Base-by-base conservation (phyloP, 2,329 filamentous ascomycete species). In the Colletotrichum plurivorum region DNA sequence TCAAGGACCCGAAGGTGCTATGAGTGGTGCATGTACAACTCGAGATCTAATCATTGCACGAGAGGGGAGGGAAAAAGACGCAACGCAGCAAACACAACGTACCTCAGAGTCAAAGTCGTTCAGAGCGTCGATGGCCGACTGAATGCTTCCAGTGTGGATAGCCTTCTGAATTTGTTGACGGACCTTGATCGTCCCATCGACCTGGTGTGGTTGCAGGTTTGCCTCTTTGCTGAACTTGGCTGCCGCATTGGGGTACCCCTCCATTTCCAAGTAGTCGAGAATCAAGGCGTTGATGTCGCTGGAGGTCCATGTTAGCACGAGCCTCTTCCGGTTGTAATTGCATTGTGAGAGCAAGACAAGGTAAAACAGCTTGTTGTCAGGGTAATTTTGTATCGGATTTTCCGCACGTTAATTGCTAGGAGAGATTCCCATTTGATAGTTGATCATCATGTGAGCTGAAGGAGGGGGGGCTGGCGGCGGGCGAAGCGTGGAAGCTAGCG, bases 1-100 rank as follows among this genome's bases (percentile, higher is more conserved):
- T 97, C 96, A 96, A 89, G 89, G 91, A 51, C 90, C 89, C 86
- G 86, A 89, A 90, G 90, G 88, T 87, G 87, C 89, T 98, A 96
- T 94, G 96, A 94, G 96, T 99, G 96, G 96, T 99, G 96, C 96
- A 99, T 99, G 95, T 87, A 97, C 90, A 95, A 92, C 87, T 88
- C 85, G 78, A 80, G 78, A 87, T 93, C 86, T 97, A 97, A 99
- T 99, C 96, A 96, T 95, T 83, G 88, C 87, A 69, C 73, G 71
- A 53, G 16, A 13, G 58, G 71, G 54, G 58, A 62, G 56, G 25
- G 45, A 55, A 67, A 39, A 62, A 49, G 62, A 60, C 58, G 65
- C 4, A 52, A 54, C 51, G 22, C n/a, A 31, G 20, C 51, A 5
- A 25, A 25, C 22, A 78, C 93, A 3, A 51, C 64, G 83, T 90